A percentile compares a stretch with the other conserved stretches of the same genome.
Conservation (phyloP, 768 basidiomycete genomes). For the Agaricus subrufescens region DNA sequence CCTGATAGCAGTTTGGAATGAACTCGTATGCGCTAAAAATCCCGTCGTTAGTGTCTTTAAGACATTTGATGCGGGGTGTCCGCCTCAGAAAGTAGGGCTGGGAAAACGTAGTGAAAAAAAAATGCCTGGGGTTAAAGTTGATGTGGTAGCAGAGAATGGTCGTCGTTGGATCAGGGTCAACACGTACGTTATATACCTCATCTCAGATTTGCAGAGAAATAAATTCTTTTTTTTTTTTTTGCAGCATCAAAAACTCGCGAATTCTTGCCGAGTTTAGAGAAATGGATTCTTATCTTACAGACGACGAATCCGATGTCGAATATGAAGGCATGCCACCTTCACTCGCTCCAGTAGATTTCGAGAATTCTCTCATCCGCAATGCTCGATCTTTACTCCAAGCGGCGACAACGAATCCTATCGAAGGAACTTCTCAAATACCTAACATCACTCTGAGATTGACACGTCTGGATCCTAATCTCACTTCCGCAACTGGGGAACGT, state of each 20-base stretch:
- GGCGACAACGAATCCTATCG: conserved; percentile 51
- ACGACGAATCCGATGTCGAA: conserved; percentile 44
- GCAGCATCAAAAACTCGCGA: conserved; percentile 72
- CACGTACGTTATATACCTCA: conserved; percentile 52
- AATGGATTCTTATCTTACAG: conserved; percentile 75
- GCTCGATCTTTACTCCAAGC: conserved; percentile 64
- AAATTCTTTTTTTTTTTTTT: not conserved
- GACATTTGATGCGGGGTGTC: conserved; percentile 32
- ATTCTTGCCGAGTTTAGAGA: conserved; percentile 79
- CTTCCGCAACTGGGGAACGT: conserved; percentile 20
- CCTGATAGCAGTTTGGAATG: conserved; percentile 78
- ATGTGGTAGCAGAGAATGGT: conserved; percentile 75
- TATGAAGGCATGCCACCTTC: conserved; percentile 21
- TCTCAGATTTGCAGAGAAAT: not conserved
- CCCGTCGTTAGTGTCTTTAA: conserved; percentile 60
- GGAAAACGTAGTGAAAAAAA: conserved; percentile 15
- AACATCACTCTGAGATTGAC: conserved; percentile 62
- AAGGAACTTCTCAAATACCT: conserved; percentile 33
- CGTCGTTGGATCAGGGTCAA: conserved; percentile 80
- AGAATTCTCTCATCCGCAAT: conserved; percentile 72
- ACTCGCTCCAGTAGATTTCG: conserved; percentile 48
- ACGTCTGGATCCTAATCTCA: conserved; percentile 48
- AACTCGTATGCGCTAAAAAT: conserved; percentile 55
- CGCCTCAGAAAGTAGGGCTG: not conserved
- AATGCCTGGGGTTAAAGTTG: conserved; percentile 59